Evolutionary conservation across 306 rosid species (phyloP), one percentile per base, ranked within the genome.

Genomic region (Urtica urens): DNA sequence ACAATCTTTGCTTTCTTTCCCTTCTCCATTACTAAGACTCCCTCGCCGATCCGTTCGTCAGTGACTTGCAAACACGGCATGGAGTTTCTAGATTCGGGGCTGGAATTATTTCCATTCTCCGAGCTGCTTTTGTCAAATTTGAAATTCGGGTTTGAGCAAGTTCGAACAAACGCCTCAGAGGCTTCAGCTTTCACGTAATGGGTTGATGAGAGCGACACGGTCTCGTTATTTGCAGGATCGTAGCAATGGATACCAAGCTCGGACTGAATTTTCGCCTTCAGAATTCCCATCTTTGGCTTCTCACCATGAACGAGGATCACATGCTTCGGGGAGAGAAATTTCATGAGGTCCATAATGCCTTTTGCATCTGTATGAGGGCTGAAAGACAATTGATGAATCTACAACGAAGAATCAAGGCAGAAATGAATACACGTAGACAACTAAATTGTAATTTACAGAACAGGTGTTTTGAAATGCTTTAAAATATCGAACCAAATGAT

Each of bases 311-410:
- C 97, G 14, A 88, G 84, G 21, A 88, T 77, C 44, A 78, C 87
- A 44, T 88, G 75, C 74, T 88, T 88, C 0, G 97, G 97, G 64
- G 87, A 71, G 60, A 90, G 83, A 71, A 90, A 90, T 51, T 81
- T 84, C 49, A 84, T 59, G 25, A 84, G 93, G 68, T 88, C 97
- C 97, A 88, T 88, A 59, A 84, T 88, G 62, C 97, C 97, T 72
- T 88, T 88, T 51, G 82, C 62, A 55, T 88, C 97, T 3, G 97
- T 84, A 51, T 88, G 97, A 67, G 95, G 84, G 67, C 97, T 88
- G 72, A 84, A 88, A 48, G 90, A 70, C 80, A 88, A 47, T 28
- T 88, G 93, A 72, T 88, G 97, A 74, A 88, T 72, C 97, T 88
- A 83, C 57, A 72, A 59, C 42, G 48, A 51, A 19, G 14, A 31